A percentile compares a stretch with the other conserved stretches of the same genome.
Evolutionary conservation across 345 rosid genomes (phyloP).

Genomic region (Trapa incisa): DNA sequence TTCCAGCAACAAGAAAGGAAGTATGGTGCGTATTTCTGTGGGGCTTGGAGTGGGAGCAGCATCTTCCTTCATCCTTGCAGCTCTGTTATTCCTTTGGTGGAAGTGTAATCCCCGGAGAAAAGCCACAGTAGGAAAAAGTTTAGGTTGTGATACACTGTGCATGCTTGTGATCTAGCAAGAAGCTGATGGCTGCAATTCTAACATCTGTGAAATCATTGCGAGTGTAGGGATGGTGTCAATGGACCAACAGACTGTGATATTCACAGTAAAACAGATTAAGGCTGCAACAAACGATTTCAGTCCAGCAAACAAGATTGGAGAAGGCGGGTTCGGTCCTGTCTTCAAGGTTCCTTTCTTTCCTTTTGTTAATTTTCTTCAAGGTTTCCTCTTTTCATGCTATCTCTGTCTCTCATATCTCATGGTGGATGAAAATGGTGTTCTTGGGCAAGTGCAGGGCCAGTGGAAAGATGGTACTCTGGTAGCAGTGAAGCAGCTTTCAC

Average conservation of each 20-base stretch:
- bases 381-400: not conserved
- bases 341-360: constrained; percentile 21
- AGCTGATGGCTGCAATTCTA: not conserved
- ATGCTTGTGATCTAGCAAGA: not conserved
- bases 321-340: constrained; percentile 44
- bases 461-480: constrained; percentile 42
- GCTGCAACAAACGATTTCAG: constrained; percentile 30
- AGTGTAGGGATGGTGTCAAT: constrained; percentile 7
- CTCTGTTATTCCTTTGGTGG: constrained; percentile 25
- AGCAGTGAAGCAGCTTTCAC: constrained; percentile 67
- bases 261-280: constrained; percentile 29
- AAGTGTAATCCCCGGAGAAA: constrained; percentile 12
- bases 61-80: constrained; percentile 17
- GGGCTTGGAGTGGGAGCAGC: constrained; percentile 19
- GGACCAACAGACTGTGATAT: constrained; percentile 26
- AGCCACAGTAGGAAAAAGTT: constrained; percentile 14
- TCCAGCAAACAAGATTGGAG: constrained; percentile 29
- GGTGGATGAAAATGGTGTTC: not conserved
- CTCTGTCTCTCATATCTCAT: not conserved
- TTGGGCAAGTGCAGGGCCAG: constrained; percentile 15
- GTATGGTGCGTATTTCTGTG: constrained; percentile 6
- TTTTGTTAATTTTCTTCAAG: constrained; percentile 18
- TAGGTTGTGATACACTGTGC: not conserved
- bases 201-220: not conserved
- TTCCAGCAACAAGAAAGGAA: constrained; percentile 8